phyloP scores from a whole-genome alignment of 495 filamentous ascomycete genomes.

The Platismatia glauca region DNA sequence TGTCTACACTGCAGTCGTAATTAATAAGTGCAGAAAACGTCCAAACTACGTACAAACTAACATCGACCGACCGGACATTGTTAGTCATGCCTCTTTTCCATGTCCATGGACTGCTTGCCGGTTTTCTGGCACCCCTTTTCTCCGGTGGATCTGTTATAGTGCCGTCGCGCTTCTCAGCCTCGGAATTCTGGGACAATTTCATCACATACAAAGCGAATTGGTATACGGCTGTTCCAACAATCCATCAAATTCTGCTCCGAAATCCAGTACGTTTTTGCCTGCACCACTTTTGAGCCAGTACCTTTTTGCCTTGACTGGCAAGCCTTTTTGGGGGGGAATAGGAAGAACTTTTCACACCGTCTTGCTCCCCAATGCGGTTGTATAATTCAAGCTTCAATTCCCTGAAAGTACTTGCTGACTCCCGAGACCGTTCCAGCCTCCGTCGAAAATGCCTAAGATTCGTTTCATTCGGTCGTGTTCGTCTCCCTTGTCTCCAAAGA shows the following conservation, averaged over 20 bases:
- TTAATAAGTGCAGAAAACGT: constrained; percentile 51
- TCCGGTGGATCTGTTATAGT: constrained; percentile 68
- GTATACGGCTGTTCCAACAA: constrained; percentile 83
- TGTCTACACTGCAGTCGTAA: background rate
- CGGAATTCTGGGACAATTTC: constrained; percentile 74
- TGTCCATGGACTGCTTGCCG: constrained; percentile 75
- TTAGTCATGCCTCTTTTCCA: constrained; percentile 91
- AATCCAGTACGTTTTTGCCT: constrained; percentile 30
- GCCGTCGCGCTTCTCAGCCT: constrained; percentile 67
- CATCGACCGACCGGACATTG: constrained; percentile 60
- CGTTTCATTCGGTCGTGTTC: constrained; percentile 85
- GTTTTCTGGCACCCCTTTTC: constrained; percentile 62
- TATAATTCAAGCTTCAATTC: background rate
- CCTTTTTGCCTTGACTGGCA: background rate
- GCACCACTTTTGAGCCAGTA: background rate
- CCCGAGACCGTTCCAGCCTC: constrained; percentile 27
- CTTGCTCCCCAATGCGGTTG: background rate
- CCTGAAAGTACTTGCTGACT: background rate
- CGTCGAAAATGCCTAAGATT: constrained; percentile 57
- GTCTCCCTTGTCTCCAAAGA: constrained; percentile 66
- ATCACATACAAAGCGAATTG: constrained; percentile 62
- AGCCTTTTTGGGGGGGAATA: background rate
- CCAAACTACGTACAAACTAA: constrained; percentile 60
- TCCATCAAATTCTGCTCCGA: constrained; percentile 80
- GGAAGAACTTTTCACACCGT: background rate